phyloP scores from a whole-genome alignment of 2,329 filamentous ascomycete genomes.

The Fusarium camptoceras region DNA sequence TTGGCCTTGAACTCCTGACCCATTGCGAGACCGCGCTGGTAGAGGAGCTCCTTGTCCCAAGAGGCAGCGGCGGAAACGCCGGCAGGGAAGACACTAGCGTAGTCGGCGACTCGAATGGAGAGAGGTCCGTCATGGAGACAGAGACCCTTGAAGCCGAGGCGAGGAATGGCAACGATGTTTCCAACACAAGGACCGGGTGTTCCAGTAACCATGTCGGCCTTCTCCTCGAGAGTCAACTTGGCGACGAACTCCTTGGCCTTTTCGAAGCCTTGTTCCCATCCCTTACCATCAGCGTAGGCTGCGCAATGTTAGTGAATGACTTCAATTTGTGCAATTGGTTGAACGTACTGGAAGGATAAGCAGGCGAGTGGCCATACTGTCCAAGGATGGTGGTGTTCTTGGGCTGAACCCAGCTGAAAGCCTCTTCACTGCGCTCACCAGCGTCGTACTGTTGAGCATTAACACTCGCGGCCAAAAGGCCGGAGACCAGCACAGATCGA shows the following conservation, averaged over 20 bases:
- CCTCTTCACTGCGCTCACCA: conserved; percentile 41
- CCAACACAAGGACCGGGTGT: conserved; percentile 51
- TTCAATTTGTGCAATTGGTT: rapidly evolving
- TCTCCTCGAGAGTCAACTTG: conserved; percentile 48
- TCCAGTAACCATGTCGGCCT: conserved; percentile 52
- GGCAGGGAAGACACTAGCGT: conserved; percentile 58
- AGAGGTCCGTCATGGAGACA: conserved; percentile 56
- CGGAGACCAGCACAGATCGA: conserved; percentile 53
- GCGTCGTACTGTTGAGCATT: conserved; percentile 46
- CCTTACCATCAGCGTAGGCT: conserved; percentile 54
- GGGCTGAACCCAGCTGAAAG: conserved; percentile 56
- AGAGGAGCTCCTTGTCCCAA: conserved; percentile 80
- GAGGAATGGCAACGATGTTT: conserved; percentile 54
- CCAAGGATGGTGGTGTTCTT: conserved; percentile 56
- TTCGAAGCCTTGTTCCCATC: conserved; percentile 52
- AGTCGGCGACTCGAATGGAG: conserved; percentile 52
- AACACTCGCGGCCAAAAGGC: conserved; percentile 47
- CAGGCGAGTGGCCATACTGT: conserved; percentile 54
- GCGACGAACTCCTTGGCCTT: conserved; percentile 52
- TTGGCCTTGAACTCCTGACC: conserved; percentile 75
- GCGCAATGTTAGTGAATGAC: conserved; percentile 8
- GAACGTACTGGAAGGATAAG: conserved; percentile 54
- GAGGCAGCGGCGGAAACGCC: conserved; percentile 71
- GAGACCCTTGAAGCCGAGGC: conserved; percentile 57
- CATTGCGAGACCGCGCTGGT: conserved; percentile 66